phyloP scores from a whole-genome alignment of 1,284 basidiomycete genomes.

The Cutaneotrichosporon daszewskae region DNA sequence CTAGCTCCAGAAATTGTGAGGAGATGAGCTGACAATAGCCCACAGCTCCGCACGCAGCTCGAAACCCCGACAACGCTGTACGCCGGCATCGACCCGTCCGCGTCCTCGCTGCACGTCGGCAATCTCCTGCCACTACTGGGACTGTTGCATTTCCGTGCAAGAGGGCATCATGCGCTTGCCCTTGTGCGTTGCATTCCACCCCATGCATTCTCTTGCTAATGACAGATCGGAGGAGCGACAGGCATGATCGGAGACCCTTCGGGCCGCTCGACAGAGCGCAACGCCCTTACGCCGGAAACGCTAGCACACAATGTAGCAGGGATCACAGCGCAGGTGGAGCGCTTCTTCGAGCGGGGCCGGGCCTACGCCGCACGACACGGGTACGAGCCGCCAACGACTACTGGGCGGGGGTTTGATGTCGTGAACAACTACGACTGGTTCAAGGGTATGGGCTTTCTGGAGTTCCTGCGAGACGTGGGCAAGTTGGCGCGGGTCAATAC shows the following conservation, averaged over 20 bases:
- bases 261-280: slow-evolving; percentile 77
- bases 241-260: slow-evolving; percentile 96
- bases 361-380: slow-evolving; percentile 54
- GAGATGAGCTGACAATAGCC: slow-evolving; percentile 20
- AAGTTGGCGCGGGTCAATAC: slow-evolving; percentile 74
- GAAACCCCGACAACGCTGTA: slow-evolving; percentile 59
- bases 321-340: slow-evolving; percentile 62
- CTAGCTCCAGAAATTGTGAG: too few species aligned
- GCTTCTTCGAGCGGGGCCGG: slow-evolving; percentile 66
- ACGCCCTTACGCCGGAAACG: slow-evolving; percentile 57
- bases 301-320: slow-evolving; percentile 64
- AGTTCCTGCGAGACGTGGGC: slow-evolving; percentile 80
- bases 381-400: background rate
- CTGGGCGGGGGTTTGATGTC: slow-evolving; percentile 47
- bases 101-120: slow-evolving; percentile 81
- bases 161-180: slow-evolving; percentile 73
- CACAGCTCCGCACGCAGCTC: slow-evolving; percentile 33
- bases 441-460: slow-evolving; percentile 63
- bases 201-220: slow-evolving; percentile 2
- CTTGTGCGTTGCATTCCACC: slow-evolving; percentile 56
- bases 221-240: slow-evolving; percentile 89
- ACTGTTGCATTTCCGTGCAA: slow-evolving; percentile 76
- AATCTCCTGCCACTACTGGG: slow-evolving; percentile 85
- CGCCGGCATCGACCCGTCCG: slow-evolving; percentile 88
- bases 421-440: slow-evolving; percentile 87